Base-by-base conservation (phyloP, 352 stramenopile genomes). In the Chrysophaeum taylorii region DNA sequence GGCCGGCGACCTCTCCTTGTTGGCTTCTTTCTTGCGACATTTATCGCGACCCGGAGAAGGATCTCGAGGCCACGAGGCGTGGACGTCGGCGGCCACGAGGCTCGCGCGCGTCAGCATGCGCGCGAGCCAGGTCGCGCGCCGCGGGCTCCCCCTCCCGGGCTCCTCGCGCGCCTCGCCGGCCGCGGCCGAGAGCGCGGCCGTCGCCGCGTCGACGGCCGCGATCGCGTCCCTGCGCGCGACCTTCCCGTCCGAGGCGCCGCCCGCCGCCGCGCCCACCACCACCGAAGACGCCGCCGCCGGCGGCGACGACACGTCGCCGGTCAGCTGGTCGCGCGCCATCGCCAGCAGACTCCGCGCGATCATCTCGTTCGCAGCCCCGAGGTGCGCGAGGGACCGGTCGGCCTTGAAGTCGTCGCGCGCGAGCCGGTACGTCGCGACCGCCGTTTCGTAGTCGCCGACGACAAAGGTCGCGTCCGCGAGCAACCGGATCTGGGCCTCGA, bases 391-490 rank as follows among this genome's bases (percentile, higher is more conserved):
- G 15, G 82, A 75, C 63, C 84, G 81, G 73, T 90, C 84, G 29
- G 80, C 70, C 71, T 89, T 90, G 74, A 84, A 90, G 77, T 90
- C 84, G 74, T 90, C 84, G 33, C 79, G 78, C 42, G 87, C 83
- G 29, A 88, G 67, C 57, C 79, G 72, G 73, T 90, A 90, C 23
- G 75, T 82, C 0, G 70, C 50, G 14, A 87, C 54, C 0, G 84
- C 83, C 0, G 75, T 76, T 25, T 89, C 83, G 36, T 87, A 89
- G 76, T 90, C 84, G 62, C 79, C 48, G 43, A 90, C 80, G 25
- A 86, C 70, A 73, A 89, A 90, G 4, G 48, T 9, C 37, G 53
- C 45, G 41, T 70, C 70, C 12, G 21, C 70, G 27, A 74, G 45
- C 7, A 74, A 29, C 23, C 68, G 42, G 38, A 62, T 74, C 38